phyloP scores from a whole-genome alignment of 257 asterid genomes.

The Nicotiana tomentosiformis region DNA sequence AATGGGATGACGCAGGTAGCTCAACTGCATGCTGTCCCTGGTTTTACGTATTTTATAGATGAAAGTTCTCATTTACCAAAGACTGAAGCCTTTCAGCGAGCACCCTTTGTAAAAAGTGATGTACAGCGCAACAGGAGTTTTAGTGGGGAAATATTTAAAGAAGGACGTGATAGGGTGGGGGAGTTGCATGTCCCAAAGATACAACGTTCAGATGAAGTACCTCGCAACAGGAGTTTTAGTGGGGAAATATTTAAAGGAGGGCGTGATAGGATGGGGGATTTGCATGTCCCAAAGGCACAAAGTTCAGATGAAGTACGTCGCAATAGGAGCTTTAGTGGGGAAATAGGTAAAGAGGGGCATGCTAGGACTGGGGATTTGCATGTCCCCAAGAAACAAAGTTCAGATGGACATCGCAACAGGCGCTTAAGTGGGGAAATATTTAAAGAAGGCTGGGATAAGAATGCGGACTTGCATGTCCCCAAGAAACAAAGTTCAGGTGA shows the following conservation, averaged over 20 bases:
- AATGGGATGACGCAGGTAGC: slow-evolving; percentile 58
- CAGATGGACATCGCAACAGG: slow-evolving; percentile 33
- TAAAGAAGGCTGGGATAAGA: slow-evolving; percentile 28
- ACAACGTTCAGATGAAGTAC: slow-evolving; percentile 20
- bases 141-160: slow-evolving; percentile 40
- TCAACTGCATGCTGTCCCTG: slow-evolving; percentile 71
- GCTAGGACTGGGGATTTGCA: slow-evolving; percentile 20
- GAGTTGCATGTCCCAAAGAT: slow-evolving; percentile 16
- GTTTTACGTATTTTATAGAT: slow-evolving; percentile 59
- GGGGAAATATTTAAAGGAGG: slow-evolving; percentile 34
- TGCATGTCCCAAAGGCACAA: slow-evolving; percentile 15
- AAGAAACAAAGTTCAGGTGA: slow-evolving; percentile 18
- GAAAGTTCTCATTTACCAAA: slow-evolving; percentile 34
- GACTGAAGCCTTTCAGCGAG: slow-evolving; percentile 29
- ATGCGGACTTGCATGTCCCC: slow-evolving; percentile 21
- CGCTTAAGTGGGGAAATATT: slow-evolving; percentile 42
- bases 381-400: slow-evolving; percentile 17
- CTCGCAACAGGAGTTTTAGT: slow-evolving; percentile 39
- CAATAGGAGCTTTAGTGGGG: slow-evolving; percentile 43
- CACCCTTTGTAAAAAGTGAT: slow-evolving; percentile 37
- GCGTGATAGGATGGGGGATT: slow-evolving; percentile 19
- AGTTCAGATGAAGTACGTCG: slow-evolving; percentile 37
- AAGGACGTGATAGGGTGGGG: slow-evolving; percentile 19
- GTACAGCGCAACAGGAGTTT: slow-evolving; percentile 42
- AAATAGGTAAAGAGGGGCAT: slow-evolving; percentile 30